Evolutionary conservation across 345 rosid species (phyloP).

Genomic region (Eucalyptus curtisii): DNA sequence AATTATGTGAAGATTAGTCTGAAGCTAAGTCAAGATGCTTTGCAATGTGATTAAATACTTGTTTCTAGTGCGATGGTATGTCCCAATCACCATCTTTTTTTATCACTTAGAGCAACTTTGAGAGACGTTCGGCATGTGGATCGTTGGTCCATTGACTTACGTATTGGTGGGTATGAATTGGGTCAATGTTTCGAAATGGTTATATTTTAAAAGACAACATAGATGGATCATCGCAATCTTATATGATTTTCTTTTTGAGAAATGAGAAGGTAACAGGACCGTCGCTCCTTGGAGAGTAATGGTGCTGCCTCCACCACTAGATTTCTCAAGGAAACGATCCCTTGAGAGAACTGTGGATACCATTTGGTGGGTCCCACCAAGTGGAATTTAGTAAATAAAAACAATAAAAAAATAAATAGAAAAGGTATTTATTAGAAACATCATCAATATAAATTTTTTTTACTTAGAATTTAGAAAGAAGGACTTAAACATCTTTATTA

Average conservation of each 20-base stretch:
- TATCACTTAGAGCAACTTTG: neutral
- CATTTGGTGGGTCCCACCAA: too few relatives aligned
- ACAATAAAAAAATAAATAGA: too few relatives aligned
- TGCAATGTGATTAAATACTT: neutral
- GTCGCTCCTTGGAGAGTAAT: too few relatives aligned
- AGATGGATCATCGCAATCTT: neutral
- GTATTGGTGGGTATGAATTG: neutral
- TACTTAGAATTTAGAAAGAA: too few relatives aligned
- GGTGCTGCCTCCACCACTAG: too few relatives aligned
- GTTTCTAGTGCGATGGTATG: neutral
- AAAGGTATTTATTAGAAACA: too few relatives aligned
- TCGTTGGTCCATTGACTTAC: neutral
- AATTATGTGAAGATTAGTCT: neutral
- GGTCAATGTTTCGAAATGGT: neutral
- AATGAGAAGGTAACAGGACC: too few relatives aligned
- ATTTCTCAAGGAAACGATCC: too few relatives aligned
- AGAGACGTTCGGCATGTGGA: neutral
- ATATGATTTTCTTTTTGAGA: neutral
- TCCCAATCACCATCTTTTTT: neutral
- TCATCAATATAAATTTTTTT: too few relatives aligned
- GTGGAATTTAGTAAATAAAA: too few relatives aligned
- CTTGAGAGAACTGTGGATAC: too few relatives aligned
- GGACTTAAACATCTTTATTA: too few relatives aligned
- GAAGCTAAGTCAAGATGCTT: neutral
- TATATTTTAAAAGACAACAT: neutral